These are phyloP conservation scores for Hemisphaericaspora xylofermentans DNA, from an alignment of 1,139 yeast species.

Conservation along the genomic window DNA sequence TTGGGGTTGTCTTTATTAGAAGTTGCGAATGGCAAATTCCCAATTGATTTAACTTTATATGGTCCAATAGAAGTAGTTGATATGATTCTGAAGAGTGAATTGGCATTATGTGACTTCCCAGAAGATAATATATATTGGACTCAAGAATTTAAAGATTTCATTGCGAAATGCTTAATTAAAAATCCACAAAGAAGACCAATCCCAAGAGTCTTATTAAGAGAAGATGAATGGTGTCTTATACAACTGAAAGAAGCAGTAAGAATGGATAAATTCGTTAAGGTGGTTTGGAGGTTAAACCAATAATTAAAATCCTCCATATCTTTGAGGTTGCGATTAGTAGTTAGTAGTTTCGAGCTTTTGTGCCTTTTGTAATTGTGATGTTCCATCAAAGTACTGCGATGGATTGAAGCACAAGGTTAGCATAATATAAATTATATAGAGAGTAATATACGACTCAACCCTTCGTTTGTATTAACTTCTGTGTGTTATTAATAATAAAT, in stretches of 20 bases:
- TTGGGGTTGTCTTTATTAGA: conserved; percentile 87
- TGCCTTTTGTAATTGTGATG: background rate
- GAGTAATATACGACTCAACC: background rate
- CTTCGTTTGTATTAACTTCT: background rate
- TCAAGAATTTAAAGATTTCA: conserved; percentile 76
- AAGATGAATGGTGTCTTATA: conserved; percentile 14
- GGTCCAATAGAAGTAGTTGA: conserved; percentile 86
- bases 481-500: background rate
- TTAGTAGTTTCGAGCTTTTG: background rate
- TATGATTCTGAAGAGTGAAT: conserved; percentile 78
- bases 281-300: conserved; percentile 60
- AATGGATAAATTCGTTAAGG: conserved; percentile 82
- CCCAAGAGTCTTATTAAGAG: conserved; percentile 79
- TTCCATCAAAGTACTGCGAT: too few relatives aligned
- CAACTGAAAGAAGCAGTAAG: conserved; percentile 46
- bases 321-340: too few relatives aligned
- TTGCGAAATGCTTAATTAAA: conserved; percentile 77
- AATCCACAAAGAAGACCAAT: conserved; percentile 80
- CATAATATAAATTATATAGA: background rate
- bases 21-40: conserved; percentile 88
- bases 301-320: background rate
- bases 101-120: conserved; percentile 73
- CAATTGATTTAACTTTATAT: conserved; percentile 40
- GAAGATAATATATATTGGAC: conserved; percentile 79
- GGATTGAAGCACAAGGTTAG: background rate